Evolutionary conservation across 305 asterid species (phyloP), one percentile per base, ranked within the genome.

Genomic region (Fraxinus platypoda): DNA sequence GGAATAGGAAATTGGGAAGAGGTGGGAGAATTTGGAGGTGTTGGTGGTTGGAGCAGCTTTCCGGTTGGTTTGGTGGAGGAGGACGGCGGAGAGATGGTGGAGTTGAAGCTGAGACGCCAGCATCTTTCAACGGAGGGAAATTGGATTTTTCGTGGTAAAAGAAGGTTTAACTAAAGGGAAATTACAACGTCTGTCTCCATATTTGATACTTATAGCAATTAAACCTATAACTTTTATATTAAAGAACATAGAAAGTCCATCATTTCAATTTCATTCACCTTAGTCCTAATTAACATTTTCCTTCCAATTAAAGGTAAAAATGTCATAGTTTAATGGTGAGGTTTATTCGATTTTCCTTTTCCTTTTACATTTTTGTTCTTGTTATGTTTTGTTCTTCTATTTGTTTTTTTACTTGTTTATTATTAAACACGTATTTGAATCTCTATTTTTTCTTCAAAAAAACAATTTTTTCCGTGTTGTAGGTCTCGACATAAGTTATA

Each of bases 91-190:
- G 83, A 90, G 83, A 85, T 84, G 86, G 87, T 79, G 86, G 76
- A 46, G 85, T 37, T 86, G 92, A 77, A 88, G 89, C 41, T 83
- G 93, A 57, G 87, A 86, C 41, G 88, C 78, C 62, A 88, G 87
- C 97, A 93, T 92, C 81, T 88, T 88, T 72, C 74, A 23, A 28
- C 43, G 15, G 77, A 38, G 81, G 23, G 79, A 54, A 31, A 73
- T 78, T 78, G 89, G 89, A 86, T 84, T 72, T 30, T 68, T 28
- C 74, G 35, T 3, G 7, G 37, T 11, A 25, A 68, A 68, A 25
- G 8, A 3, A 23, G 8, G 74, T 68, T 59, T 62, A 68, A 25
- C 74, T 3, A 12, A 4, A 4, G 34, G 35, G 4, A 9, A 25
- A 28, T 68, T 68, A 68, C 74, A 25, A 13, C 6, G 66, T 21